A percentile compares a stretch with the other conserved stretches of the same genome.
Conservation (phyloP, 345 rosid species). For the Clarkia xantiana region DNA sequence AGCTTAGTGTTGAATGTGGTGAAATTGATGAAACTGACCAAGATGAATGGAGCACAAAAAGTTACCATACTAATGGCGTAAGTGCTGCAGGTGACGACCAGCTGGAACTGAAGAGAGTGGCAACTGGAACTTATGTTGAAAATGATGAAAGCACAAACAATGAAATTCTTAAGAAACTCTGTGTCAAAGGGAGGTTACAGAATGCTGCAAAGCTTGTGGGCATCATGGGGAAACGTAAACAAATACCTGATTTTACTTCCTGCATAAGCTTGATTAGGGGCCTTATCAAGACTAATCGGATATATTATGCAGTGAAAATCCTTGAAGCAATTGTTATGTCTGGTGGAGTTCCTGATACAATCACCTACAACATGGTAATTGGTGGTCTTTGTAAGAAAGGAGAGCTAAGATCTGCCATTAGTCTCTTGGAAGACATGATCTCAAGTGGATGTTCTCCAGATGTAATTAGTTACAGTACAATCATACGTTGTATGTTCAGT, state of each 20-base stretch:
- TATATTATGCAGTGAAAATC: slow-evolving; percentile 45
- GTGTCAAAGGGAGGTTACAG: slow-evolving; percentile 38
- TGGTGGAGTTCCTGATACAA: slow-evolving; percentile 68
- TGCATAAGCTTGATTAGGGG: slow-evolving; percentile 68
- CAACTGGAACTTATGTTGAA: slow-evolving; percentile 35
- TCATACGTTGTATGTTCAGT: slow-evolving; percentile 54
- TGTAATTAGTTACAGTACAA: slow-evolving; percentile 59
- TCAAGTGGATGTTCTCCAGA: slow-evolving; percentile 70
- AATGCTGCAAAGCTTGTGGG: slow-evolving; percentile 49
- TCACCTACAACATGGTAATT: slow-evolving; percentile 68
- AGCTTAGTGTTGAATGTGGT: slow-evolving; percentile 24
- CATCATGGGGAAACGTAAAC: slow-evolving; percentile 57
- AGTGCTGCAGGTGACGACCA: slow-evolving; percentile 20
- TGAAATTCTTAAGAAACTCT: slow-evolving; percentile 38
- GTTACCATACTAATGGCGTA: slow-evolving; percentile 8
- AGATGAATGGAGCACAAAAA: slow-evolving; percentile 26
- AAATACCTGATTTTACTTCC: slow-evolving; percentile 60
- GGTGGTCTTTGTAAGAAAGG: slow-evolving; percentile 61
- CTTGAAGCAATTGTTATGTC: slow-evolving; percentile 67
- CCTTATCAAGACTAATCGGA: slow-evolving; percentile 27
- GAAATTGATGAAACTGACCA: slow-evolving; percentile 22
- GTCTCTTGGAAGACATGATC: slow-evolving; percentile 59
- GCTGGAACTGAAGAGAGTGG: slow-evolving; percentile 14
- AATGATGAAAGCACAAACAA: slow-evolving; percentile 55
- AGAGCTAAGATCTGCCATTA: slow-evolving; percentile 33